Percentiles rank a stretch among this genome's conserved stretches.
phyloP scores from a whole-genome alignment of 148 eudicot species.

The Talinum fruticosum region DNA sequence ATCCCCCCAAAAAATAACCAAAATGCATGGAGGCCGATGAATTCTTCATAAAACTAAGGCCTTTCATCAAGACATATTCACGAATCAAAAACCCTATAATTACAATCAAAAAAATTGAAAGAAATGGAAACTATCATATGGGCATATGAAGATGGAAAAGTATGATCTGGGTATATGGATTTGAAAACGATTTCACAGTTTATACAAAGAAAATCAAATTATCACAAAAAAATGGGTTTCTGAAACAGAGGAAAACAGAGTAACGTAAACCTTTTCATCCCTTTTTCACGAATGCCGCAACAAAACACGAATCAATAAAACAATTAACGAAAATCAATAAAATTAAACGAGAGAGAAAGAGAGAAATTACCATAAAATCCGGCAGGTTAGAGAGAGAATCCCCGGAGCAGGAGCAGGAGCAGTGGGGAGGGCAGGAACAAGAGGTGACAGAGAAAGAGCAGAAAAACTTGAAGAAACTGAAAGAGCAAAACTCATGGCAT shows the following conservation, averaged over 20 bases:
- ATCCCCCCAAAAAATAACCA: not conserved
- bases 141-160: not conserved
- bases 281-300: not conserved
- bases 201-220: not conserved
- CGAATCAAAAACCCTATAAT: not conserved
- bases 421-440: not conserved
- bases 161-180: not conserved
- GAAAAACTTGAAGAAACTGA: constrained; percentile 9
- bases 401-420: not conserved
- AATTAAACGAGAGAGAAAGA: not conserved
- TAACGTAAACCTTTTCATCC: not conserved
- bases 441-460: not conserved
- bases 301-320: not conserved
- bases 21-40: not conserved
- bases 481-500: constrained; percentile 20
- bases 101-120: too few relatives aligned
- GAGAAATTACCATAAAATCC: constrained; percentile 14
- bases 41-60: not conserved
- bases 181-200: not conserved
- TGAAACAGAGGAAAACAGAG: not conserved
- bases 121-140: not conserved
- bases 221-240: not conserved
- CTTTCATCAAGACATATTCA: not conserved
- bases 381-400: not conserved
- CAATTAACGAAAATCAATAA: not conserved